These are phyloP conservation scores for Neoboletus subvelutipes DNA, from an alignment of 768 basidiomycete genomes.

Conservation along the genomic window DNA sequence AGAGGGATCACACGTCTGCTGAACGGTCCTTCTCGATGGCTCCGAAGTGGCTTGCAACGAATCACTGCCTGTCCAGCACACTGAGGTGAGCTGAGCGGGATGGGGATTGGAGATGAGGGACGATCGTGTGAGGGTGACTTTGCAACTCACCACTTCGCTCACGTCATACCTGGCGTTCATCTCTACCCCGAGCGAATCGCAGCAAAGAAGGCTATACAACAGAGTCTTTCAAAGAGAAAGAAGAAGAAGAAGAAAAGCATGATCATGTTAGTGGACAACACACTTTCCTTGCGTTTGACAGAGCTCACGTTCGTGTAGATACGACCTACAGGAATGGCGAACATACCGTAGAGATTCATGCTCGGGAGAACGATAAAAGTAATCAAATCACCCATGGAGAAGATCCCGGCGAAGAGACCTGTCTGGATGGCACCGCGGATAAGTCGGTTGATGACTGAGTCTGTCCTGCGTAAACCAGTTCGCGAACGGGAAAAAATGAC, in stretches of 20 bases:
- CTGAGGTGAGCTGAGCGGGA: not conserved
- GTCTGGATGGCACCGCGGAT: conserved; percentile 12
- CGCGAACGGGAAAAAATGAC: conserved; percentile 25
- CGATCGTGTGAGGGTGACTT: fast-evolving
- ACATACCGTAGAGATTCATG: conserved; percentile 38
- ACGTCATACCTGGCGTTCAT: not conserved
- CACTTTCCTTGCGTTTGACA: not conserved
- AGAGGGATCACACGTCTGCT: not conserved
- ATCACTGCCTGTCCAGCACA: not conserved
- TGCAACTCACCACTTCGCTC: not conserved
- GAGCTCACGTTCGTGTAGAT: conserved; percentile 47
- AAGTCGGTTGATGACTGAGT: conserved; percentile 35
- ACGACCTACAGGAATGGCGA: conserved; percentile 41
- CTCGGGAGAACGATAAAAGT: conserved; percentile 27
- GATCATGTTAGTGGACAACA: no score
- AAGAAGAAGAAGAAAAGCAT: no score
- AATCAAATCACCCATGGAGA: conserved; percentile 38
- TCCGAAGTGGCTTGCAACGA: not conserved
- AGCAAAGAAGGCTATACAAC: conserved; percentile 8
- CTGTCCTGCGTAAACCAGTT: conserved; percentile 52
- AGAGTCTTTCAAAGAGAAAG: not conserved
- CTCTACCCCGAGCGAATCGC: not conserved
- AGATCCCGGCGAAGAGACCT: not conserved
- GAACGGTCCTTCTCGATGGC: not conserved
- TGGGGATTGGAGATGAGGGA: not conserved